Base-by-base conservation (phyloP, 495 filamentous ascomycete species). In the Annulohypoxylon nitens region DNA sequence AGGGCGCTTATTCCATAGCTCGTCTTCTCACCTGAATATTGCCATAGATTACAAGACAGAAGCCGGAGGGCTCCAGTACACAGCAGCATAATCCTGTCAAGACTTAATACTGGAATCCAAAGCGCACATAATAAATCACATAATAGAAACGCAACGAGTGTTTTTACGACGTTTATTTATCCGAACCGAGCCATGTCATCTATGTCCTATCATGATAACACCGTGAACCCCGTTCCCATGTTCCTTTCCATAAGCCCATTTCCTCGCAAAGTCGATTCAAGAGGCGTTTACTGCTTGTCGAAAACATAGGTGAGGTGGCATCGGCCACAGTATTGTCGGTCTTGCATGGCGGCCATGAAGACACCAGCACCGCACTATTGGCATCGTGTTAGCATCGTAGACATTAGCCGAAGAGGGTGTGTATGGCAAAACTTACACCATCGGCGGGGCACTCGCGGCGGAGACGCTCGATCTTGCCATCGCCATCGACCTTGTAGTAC, bases 251-350 rank as follows among this genome's bases (percentile, higher is more conserved):
- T 43, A 59, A 58, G 71, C 73, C 69, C 62, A 63, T 68, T 69
- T 70, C 67, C 57, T 37, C 63, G 45, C 58, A 47, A 25, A 8
- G 61, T 30, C 60, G 72, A 73, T 60, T 10, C 53, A 37, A 61
- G 26, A 51, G 64, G 73, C 68, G 71, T 78, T 81, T 81, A 85
- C 71, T 85, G 86, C 88, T 94, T 92, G 84, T 98, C 97, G 86
- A 99, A 98, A 86, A 98, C 94, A 88, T 99, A 99, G 87, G 96
- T 99, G 69, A 98, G 90, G 89, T 99, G 96, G 91, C 96, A 99
- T 81, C 92, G 93, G 74, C 96, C 96, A 83, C 96, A 99, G 91
- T 99, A 99, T 84, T 99, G 97, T 79, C 96, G 93, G 87, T 99
- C 97, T 87, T 97, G 93, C 93, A 97, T 97, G 78, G 95, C 94